These are phyloP conservation scores for Cladorrhinum samala DNA, from an alignment of 495 filamentous ascomycete genomes.

Conservation along the genomic window DNA sequence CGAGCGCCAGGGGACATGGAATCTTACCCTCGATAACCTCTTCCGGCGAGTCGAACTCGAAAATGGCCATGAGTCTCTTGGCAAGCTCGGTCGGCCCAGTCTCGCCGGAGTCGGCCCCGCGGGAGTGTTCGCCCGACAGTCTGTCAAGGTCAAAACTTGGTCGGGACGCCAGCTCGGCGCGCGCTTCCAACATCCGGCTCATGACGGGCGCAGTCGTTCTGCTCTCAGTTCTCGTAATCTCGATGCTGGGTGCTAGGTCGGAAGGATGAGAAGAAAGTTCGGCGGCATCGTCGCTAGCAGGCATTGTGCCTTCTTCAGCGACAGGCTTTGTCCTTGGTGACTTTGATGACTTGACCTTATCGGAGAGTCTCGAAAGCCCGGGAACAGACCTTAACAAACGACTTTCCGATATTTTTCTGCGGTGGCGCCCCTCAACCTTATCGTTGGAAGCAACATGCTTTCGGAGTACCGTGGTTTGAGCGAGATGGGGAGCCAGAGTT, in stretches of 20 bases:
- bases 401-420: constrained; percentile 55
- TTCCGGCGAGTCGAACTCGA: constrained; percentile 75
- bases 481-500: constrained; percentile 14
- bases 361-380: constrained; percentile 35
- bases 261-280: background rate
- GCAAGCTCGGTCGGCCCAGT: constrained; percentile 49
- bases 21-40: constrained; percentile 71
- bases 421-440: constrained; percentile 37
- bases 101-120: constrained; percentile 30
- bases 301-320: constrained; percentile 11
- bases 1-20: background rate
- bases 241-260: constrained; percentile 23
- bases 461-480: constrained; percentile 34
- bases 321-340: constrained; percentile 19
- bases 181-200: constrained; percentile 79
- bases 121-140: constrained; percentile 22
- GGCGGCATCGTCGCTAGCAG: constrained; percentile 1
- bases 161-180: constrained; percentile 53
- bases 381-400: constrained; percentile 55
- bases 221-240: constrained; percentile 28
- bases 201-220: constrained; percentile 58
- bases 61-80: constrained; percentile 76
- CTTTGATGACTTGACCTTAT: constrained; percentile 35
- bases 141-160: constrained; percentile 49
- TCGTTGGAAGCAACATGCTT: constrained; percentile 16